These are phyloP conservation scores for Malassezia dermatis DNA, from an alignment of 1,284 basidiomycete species.

Conservation along the genomic window DNA sequence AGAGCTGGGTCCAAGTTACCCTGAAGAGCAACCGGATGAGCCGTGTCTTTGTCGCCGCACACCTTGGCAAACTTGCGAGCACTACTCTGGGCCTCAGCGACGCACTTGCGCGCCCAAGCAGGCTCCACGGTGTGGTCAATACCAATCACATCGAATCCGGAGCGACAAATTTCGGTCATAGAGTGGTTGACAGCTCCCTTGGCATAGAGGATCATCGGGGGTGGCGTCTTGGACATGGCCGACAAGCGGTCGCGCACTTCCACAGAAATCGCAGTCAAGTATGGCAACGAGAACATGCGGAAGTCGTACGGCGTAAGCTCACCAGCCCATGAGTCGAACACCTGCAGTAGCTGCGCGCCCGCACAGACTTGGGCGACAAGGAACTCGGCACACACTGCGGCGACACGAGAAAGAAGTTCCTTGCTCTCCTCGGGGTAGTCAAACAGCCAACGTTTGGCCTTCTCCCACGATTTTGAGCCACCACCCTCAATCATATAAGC, in stretches of 20 bases:
- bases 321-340: constrained; percentile 48
- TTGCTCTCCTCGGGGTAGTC: constrained; percentile 42
- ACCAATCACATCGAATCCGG: constrained; percentile 46
- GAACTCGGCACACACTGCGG: constrained; percentile 43
- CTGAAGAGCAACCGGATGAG: constrained; percentile 63
- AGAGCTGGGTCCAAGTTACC: constrained; percentile 86
- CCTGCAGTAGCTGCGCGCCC: constrained; percentile 43
- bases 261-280: constrained; percentile 35
- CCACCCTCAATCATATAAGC: constrained; percentile 48
- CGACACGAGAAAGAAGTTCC: constrained; percentile 38
- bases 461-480: constrained; percentile 43
- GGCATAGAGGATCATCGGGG: constrained; percentile 45
- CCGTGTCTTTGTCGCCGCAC: constrained; percentile 30
- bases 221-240: constrained; percentile 26
- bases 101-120: constrained; percentile 33
- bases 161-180: constrained; percentile 37
- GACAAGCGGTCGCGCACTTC: constrained; percentile 40
- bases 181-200: constrained; percentile 44
- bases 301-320: constrained; percentile 46
- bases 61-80: constrained; percentile 22
- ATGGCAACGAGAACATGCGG: constrained; percentile 43
- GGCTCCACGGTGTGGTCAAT: constrained; percentile 46
- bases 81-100: constrained; percentile 19
- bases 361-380: constrained; percentile 44
- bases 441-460: constrained; percentile 46